These are phyloP conservation scores for Citrus hindsii DNA, from an alignment of 345 rosid species.

Conservation along the genomic window DNA sequence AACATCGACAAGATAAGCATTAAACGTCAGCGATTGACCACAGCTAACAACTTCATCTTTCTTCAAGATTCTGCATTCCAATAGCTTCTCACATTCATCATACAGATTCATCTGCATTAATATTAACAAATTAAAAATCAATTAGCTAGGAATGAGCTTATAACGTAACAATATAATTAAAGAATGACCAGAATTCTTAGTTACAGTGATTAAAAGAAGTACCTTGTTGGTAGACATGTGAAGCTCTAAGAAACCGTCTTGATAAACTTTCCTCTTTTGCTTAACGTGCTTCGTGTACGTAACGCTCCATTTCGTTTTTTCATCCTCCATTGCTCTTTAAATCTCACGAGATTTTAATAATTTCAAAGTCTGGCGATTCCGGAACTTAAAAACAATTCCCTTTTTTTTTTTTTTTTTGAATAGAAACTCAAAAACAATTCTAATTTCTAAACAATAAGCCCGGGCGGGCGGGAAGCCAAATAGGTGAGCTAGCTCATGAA, in stretches of 20 bases:
- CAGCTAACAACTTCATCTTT: constrained; percentile 50
- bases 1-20: constrained; percentile 60
- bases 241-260: constrained; percentile 71
- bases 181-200: not conserved
- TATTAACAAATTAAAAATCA: not conserved
- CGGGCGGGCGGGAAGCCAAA: not conserved
- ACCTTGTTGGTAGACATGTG: constrained; percentile 57
- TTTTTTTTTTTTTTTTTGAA: too few relatives aligned
- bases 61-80: constrained; percentile 70
- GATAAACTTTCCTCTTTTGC: constrained; percentile 76
- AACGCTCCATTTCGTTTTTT: constrained; percentile 64
- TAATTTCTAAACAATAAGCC: not conserved
- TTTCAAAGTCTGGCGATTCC: not conserved
- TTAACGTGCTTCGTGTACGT: constrained; percentile 82
- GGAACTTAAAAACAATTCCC: not conserved
- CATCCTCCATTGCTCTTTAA: constrained; percentile 28
- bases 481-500: too few relatives aligned
- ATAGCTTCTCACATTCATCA: constrained; percentile 62
- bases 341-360: not conserved
- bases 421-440: too few relatives aligned
- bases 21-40: constrained; percentile 56
- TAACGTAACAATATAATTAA: too few relatives aligned
- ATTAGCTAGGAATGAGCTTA: not conserved
- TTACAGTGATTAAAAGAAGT: constrained; percentile 2
- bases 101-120: constrained; percentile 57